These are phyloP conservation scores for Amanita exitialis DNA, from an alignment of 768 basidiomycete genomes.

Conservation along the genomic window DNA sequence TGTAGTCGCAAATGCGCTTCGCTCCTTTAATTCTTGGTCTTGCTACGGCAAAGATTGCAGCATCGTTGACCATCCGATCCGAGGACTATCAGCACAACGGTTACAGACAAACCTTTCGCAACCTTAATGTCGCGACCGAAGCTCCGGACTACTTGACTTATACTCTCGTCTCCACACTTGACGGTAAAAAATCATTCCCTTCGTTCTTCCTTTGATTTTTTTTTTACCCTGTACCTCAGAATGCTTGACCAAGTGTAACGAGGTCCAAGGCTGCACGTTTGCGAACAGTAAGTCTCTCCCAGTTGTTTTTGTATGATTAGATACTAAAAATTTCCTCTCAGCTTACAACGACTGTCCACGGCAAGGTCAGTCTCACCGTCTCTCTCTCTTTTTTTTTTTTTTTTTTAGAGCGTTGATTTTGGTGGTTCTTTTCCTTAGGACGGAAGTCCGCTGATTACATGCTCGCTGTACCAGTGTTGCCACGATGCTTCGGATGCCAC, in stretches of 20 bases:
- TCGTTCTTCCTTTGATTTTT: neutral
- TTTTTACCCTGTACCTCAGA: neutral
- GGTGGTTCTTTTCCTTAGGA: constrained; percentile 12
- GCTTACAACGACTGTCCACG: constrained; percentile 27
- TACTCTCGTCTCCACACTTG: constrained; percentile 23
- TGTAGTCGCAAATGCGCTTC: neutral
- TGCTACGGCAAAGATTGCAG: neutral
- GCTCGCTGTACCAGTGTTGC: constrained; percentile 22
- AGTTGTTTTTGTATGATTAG: constrained; percentile 17
- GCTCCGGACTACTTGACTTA: constrained; percentile 25
- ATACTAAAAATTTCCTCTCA: constrained; percentile 15
- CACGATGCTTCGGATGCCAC: constrained; percentile 17
- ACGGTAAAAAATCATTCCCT: constrained; percentile 3
- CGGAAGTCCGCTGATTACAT: constrained; percentile 25
- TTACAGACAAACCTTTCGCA: constrained; percentile 17
- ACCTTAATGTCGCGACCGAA: constrained; percentile 21
- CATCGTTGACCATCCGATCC: neutral
- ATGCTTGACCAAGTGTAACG: neutral
- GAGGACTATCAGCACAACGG: constrained; percentile 7
- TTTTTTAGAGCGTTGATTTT: neutral
- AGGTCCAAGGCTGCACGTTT: neutral
- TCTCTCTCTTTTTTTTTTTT: too few species aligned
- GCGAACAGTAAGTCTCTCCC: neutral
- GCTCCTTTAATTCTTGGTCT: neutral
- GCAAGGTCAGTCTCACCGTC: constrained; percentile 16